These are phyloP conservation scores for Carex kokanica DNA, from an alignment of 176 grass and related monocot species.

Conservation along the genomic window DNA sequence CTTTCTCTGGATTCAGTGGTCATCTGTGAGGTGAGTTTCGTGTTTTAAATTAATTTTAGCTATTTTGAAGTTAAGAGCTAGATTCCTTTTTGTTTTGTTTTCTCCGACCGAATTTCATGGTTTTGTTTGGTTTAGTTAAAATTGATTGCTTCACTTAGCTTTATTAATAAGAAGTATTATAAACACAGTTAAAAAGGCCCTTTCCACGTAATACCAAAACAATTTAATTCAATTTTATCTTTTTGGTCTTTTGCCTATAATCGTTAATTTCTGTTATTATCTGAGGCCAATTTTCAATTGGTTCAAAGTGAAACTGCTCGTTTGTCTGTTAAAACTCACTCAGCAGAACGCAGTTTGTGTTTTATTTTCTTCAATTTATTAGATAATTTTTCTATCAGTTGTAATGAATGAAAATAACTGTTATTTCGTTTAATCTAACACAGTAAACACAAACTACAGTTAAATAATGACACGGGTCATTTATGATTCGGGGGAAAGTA, in stretches of 20 bases:
- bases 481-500: slow-evolving; percentile 59
- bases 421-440: background rate
- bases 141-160: background rate
- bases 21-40: slow-evolving; percentile 16
- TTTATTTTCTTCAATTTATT: background rate
- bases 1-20: background rate
- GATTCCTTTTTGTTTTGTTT: background rate
- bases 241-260: background rate
- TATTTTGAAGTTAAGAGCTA: background rate
- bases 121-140: background rate
- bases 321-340: background rate
- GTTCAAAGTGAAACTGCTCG: background rate
- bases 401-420: background rate
- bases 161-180: background rate
- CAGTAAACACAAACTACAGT: background rate
- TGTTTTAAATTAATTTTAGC: background rate
- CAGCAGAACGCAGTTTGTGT: background rate
- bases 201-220: background rate
- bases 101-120: background rate
- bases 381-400: background rate
- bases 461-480: slow-evolving; percentile 61
- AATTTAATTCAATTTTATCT: slow-evolving; percentile 3
- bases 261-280: background rate
- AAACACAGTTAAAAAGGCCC: background rate
- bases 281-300: background rate